Evolutionary conservation across 164 flowering plant species (phyloP).

Genomic region (Piper betle): DNA sequence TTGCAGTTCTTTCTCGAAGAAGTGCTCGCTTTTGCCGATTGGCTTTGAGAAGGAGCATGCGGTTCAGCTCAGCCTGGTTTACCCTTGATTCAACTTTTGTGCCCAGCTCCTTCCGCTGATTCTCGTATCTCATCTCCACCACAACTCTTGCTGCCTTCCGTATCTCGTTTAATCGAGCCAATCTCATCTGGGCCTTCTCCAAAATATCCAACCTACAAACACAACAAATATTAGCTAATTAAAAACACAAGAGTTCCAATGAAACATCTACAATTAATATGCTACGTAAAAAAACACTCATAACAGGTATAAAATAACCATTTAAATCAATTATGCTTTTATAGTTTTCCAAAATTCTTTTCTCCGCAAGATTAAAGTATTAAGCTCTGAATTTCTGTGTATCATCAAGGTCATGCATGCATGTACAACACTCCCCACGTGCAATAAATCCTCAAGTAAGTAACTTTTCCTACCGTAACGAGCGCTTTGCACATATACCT

Average conservation of each 20-base stretch:
- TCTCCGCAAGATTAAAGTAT: too few relatives aligned
- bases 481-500: too few relatives aligned
- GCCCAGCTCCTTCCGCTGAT: conserved; percentile 62
- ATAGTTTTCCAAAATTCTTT: too few relatives aligned
- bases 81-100: conserved; percentile 65
- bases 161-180: conserved; percentile 75
- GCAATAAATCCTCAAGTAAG: too few relatives aligned
- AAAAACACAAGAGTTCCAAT: too few relatives aligned
- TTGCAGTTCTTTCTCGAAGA: conserved; percentile 64
- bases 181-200: conserved; percentile 63
- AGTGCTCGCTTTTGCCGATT: conserved; percentile 57
- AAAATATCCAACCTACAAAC: conserved; percentile 67
- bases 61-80: conserved; percentile 77
- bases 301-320: too few relatives aligned
- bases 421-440: too few relatives aligned
- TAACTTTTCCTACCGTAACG: too few relatives aligned
- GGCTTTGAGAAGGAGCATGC: conserved; percentile 71
- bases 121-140: conserved; percentile 57
- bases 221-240: background rate
- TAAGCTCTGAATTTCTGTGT: too few relatives aligned
- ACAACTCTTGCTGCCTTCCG: conserved; percentile 82
- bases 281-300: too few relatives aligned
- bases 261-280: background rate
- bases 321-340: too few relatives aligned
- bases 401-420: too few relatives aligned